These are phyloP conservation scores for Hagleromyces aurorensis DNA, from an alignment of 805 yeast species.

Conservation along the genomic window DNA sequence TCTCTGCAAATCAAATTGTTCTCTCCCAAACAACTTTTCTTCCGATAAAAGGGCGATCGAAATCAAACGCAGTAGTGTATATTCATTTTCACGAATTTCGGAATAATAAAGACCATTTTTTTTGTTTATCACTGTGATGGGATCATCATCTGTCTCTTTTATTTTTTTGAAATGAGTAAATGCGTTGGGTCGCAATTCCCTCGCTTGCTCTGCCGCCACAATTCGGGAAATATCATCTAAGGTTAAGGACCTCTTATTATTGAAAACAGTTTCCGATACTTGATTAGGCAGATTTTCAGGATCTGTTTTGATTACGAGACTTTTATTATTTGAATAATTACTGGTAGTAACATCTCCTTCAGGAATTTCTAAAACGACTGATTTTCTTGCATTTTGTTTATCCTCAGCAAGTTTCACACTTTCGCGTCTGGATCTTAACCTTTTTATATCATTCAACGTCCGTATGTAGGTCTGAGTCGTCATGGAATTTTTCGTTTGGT, in stretches of 20 bases:
- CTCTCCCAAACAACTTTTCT: slow-evolving; percentile 17
- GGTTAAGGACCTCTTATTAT: slow-evolving; percentile 78
- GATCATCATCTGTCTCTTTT: slow-evolving; percentile 26
- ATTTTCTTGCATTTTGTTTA: slow-evolving; percentile 56
- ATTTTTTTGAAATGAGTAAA: slow-evolving; percentile 63
- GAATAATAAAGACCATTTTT: slow-evolving; percentile 47
- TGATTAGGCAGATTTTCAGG: slow-evolving; percentile 41
- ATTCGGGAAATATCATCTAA: slow-evolving; percentile 95
- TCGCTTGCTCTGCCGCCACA: slow-evolving; percentile 93
- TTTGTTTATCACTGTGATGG: slow-evolving; percentile 11
- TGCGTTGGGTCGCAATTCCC: slow-evolving; percentile 89
- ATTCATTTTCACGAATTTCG: slow-evolving; percentile 35
- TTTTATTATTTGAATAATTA: slow-evolving; percentile 20
- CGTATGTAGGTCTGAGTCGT: slow-evolving; percentile 55
- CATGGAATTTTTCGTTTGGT: slow-evolving; percentile 13
- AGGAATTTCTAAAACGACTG: slow-evolving; percentile 52
- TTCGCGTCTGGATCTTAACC: slow-evolving; percentile 67
- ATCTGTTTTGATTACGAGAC: slow-evolving; percentile 27
- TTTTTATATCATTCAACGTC: slow-evolving; percentile 68
- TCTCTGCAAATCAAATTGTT: slow-evolving; percentile 3
- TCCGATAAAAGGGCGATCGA: slow-evolving; percentile 33
- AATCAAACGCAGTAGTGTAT: slow-evolving; percentile 51
- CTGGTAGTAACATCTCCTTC: slow-evolving; percentile 21
- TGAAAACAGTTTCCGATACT: slow-evolving; percentile 37
- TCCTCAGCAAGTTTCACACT: slow-evolving; percentile 40